A percentile compares a stretch with the other conserved stretches of the same genome.
Evolutionary conservation across 352 stramenopile species (phyloP).

Genomic region (Pythium folliculosum): DNA sequence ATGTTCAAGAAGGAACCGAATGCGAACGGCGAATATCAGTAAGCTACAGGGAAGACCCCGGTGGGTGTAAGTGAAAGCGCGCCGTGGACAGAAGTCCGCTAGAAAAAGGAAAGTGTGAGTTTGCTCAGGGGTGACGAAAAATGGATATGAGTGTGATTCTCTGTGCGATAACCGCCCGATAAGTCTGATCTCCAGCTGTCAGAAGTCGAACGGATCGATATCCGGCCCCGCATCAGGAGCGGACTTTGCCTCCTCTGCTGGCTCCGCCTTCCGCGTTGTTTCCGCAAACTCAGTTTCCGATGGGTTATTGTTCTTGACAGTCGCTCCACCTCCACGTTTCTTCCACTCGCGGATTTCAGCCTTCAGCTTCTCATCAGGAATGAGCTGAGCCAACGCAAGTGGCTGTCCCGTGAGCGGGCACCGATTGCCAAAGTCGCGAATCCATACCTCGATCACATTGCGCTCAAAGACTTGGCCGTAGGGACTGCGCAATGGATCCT

Average conservation of each 20-base stretch:
- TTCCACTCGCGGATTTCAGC: conserved; percentile 70
- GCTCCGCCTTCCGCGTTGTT: conserved; percentile 21
- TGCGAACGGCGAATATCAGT: conserved; percentile 11
- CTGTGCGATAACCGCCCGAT: conserved; percentile 9
- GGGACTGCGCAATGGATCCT: conserved; percentile 68
- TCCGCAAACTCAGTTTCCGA: background rate
- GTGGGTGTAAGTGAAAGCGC: background rate
- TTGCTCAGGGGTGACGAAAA: conserved; percentile 12
- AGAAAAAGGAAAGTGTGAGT: conserved; percentile 14
- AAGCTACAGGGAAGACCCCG: background rate
- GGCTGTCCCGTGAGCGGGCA: conserved; percentile 77
- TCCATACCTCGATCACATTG: conserved; percentile 78
- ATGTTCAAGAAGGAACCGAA: conserved; percentile 85
- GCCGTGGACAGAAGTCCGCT: conserved; percentile 4
- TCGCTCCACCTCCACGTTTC: conserved; percentile 27
- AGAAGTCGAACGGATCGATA: conserved; percentile 36
- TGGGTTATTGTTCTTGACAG: background rate
- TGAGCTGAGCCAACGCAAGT: conserved; percentile 52
- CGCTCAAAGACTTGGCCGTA: conserved; percentile 80
- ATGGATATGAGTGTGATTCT: conserved; percentile 29
- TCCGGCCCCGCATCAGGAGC: conserved; percentile 1
- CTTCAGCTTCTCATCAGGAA: conserved; percentile 54
- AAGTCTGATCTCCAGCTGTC: background rate
- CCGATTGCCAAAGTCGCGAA: conserved; percentile 81
- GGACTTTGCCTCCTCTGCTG: conserved; percentile 12